These are phyloP conservation scores for Metschnikowia arizonensis DNA, from an alignment of 805 yeast species.

Conservation along the genomic window DNA sequence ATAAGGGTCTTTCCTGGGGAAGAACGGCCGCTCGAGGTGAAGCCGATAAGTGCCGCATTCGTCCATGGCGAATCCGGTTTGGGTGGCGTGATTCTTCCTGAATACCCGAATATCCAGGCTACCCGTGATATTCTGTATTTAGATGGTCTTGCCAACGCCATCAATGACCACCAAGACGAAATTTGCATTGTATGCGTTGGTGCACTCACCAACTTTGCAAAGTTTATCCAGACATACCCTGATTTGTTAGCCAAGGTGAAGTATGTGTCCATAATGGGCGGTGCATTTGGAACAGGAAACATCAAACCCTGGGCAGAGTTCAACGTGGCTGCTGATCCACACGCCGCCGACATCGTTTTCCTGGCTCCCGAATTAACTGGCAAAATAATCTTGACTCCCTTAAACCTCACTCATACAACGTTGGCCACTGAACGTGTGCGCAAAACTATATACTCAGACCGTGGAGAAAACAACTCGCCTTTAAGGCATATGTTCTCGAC, in stretches of 20 bases:
- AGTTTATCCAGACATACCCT: conserved; percentile 53
- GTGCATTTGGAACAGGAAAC: conserved; percentile 52
- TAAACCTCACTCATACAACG: conserved; percentile 68
- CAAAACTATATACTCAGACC: conserved; percentile 18
- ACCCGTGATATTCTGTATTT: conserved; percentile 25
- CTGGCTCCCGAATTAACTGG: conserved; percentile 42
- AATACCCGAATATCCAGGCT: conserved; percentile 35
- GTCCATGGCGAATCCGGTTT: conserved; percentile 75
- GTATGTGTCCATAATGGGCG: conserved; percentile 73
- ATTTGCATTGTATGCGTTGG: conserved; percentile 72
- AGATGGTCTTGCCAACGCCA: conserved; percentile 41
- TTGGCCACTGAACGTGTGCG: conserved; percentile 37
- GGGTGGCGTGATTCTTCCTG: conserved; percentile 65
- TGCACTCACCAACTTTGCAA: conserved; percentile 67
- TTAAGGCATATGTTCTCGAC: conserved; percentile 11
- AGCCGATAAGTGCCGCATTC: conserved; percentile 51
- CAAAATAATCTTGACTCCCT: conserved; percentile 55
- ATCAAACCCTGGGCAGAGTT: conserved; percentile 60
- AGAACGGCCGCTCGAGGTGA: conserved; percentile 49
- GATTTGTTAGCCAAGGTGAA: conserved; percentile 46
- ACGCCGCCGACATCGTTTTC: conserved; percentile 62
- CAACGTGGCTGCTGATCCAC: conserved; percentile 71
- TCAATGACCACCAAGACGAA: conserved; percentile 41
- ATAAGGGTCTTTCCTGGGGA: conserved; percentile 70
- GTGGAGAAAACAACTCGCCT: conserved; percentile 5